phyloP scores from a whole-genome alignment of 306 rosid species.

The Corylus avellana region DNA sequence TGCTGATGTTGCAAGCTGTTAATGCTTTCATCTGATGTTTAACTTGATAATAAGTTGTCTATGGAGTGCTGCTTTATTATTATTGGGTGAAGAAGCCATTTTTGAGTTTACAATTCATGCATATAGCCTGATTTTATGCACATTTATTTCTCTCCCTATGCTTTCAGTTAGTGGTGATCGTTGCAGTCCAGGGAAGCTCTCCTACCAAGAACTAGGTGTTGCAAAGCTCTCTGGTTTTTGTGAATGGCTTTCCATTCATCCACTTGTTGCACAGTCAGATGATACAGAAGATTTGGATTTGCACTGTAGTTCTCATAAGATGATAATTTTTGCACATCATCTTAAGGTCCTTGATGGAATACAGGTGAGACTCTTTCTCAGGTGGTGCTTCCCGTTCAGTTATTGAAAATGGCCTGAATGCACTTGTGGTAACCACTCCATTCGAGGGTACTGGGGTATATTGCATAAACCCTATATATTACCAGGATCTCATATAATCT shows the following conservation, averaged over 20 bases:
- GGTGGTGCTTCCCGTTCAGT: conserved; percentile 27
- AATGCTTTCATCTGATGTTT: neutral
- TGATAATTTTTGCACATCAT: conserved; percentile 94
- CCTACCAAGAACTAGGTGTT: conserved; percentile 79
- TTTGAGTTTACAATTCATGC: conserved; percentile 26
- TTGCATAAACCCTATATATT: neutral
- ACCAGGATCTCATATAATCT: neutral
- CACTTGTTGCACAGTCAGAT: conserved; percentile 62
- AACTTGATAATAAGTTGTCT: neutral
- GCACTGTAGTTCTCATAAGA: conserved; percentile 56
- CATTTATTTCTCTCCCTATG: neutral
- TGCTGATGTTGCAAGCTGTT: neutral
- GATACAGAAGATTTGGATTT: conserved; percentile 41
- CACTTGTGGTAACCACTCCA: neutral
- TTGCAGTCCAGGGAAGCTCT: conserved; percentile 52
- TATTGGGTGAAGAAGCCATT: conserved; percentile 11
- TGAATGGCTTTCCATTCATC: conserved; percentile 91
- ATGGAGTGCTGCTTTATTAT: neutral
- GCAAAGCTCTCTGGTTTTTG: conserved; percentile 88
- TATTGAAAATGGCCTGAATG: conserved; percentile 8
- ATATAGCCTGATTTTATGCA: neutral
- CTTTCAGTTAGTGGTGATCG: conserved; percentile 35
- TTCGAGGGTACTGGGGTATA: neutral
- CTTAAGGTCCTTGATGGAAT: conserved; percentile 88
- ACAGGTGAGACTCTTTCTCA: conserved; percentile 55